Base-by-base conservation (phyloP, 1,284 basidiomycete genomes). In the Cystobasidiaceae sp. region DNA sequence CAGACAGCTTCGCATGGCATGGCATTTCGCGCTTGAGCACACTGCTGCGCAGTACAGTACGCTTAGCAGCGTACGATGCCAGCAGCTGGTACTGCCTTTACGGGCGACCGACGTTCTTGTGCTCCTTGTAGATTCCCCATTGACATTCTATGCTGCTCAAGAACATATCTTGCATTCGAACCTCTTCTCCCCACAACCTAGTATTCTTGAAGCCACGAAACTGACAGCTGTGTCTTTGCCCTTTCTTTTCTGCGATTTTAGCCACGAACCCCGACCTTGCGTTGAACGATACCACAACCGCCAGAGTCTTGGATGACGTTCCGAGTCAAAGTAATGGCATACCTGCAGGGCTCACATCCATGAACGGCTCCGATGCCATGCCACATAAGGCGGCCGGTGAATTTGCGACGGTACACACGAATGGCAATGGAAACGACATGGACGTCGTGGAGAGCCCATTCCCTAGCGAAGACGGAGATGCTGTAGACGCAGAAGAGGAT, bases 371-470 rank as follows among this genome's bases (percentile, higher is more conserved):
- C 33, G 27, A 39, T 21, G 21, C 25, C 23, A 56, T 44, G 28
- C 17, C 34, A 13, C 57, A 49, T n/a, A 30, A 19, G 45, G 19
- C 32, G 23, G 13, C 27, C 9, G 33, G 43, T 25, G 57, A 60
- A 30, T 49, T 60, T 41, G 57, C 57, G 43, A 49, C 41, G 27
- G 45, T 49, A 23, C 17, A 60, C 28, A 21, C 49, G 32, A 17
- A 58, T 5, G 55, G 55, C 9, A 32, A 54, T 58, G 49, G 21
- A 19, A 32, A 52, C 19, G 57, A 48, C 9, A 34, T n/a, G 15
- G 50, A 41, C 28, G 61, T 45, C 5, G 45, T 43, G 41, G 62
- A 46, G 27, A 30, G 46, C 23, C 27, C 30, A 46, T 32, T 25
- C 33, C 32, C 43, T 45, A 51, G 15, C 21, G 48, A 23, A 19